A percentile compares a stretch with the other conserved stretches of the same genome.
phyloP scores from a whole-genome alignment of 768 basidiomycete species.

The Suillus subalutaceus region DNA sequence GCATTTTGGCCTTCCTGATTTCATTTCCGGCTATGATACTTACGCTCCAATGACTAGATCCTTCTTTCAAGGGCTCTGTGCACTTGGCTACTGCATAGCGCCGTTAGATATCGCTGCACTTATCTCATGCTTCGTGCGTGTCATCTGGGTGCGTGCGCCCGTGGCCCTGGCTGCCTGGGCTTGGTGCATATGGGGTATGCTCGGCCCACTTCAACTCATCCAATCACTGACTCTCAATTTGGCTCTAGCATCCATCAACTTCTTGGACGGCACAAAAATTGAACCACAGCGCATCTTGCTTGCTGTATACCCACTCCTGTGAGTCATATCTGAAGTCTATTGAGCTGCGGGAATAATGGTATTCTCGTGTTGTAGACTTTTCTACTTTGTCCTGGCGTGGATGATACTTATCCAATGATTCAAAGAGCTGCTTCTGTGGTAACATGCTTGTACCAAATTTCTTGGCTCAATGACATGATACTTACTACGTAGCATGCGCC shows the following conservation, averaged over 20 bases:
- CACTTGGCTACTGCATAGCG: slow-evolving; percentile 93
- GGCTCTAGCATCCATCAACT: slow-evolving; percentile 83
- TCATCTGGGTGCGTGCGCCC: slow-evolving; percentile 87
- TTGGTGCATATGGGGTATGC: slow-evolving; percentile 96
- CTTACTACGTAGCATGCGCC: neutral
- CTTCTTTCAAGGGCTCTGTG: slow-evolving; percentile 96
- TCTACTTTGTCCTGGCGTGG: slow-evolving; percentile 95
- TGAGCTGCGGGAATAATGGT: slow-evolving; percentile 7
- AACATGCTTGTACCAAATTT: neutral
- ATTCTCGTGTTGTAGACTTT: slow-evolving; percentile 53
- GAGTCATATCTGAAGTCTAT: slow-evolving; percentile 33
- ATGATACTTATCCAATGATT: slow-evolving; percentile 90
- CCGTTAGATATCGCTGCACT: slow-evolving; percentile 91
- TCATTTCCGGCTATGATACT: neutral
- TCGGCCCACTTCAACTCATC: neutral
- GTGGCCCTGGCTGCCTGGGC: slow-evolving; percentile 86
- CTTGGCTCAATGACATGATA: neutral
- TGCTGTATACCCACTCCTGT: slow-evolving; percentile 96
- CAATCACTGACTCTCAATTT: slow-evolving; percentile 9
- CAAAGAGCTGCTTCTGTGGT: neutral
- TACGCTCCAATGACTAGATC: slow-evolving; percentile 49
- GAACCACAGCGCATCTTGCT: slow-evolving; percentile 88
- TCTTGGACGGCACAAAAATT: slow-evolving; percentile 93
- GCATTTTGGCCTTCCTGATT: slow-evolving; percentile 7
- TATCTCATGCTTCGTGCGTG: slow-evolving; percentile 80